Evolutionary conservation across 805 yeast species (phyloP), one percentile per base, ranked within the genome.

Genomic region (Maudiozyma barnettii): DNA sequence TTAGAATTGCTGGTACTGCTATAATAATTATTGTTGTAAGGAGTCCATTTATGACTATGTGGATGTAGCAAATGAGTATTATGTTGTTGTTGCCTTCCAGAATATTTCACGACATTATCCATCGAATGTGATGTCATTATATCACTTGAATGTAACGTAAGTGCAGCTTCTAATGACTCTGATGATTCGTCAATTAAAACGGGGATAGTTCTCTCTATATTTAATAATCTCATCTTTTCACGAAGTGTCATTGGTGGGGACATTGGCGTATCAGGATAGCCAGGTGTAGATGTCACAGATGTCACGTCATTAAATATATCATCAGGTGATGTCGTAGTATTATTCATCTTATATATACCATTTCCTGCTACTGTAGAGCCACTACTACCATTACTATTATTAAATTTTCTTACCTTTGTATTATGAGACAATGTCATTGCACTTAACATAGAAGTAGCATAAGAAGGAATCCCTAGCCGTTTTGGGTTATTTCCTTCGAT

Each of bases 401-500:
- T 39, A 39, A 26, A 16, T 23, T 35, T 31, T 26, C 41, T 40
- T 19, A 20, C 13, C n/a, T 21, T 38, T 10, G 18, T 38, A 20
- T 37, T 16, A 13, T 16, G 22, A 23, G 36, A 26, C 26, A 54
- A 54, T 12, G 59, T 49, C 72, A 68, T 66, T 40, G 67, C 56
- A 41, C 66, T 64, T 41, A 70, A 60, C 46, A 69, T 51, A 33
- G 65, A 63, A 45, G 68, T 50, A 1, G 73, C 67, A 47, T 69
- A 69, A 6, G 64, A 67, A 5, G 73, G 71, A n/a, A 68, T 67
- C 2, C 71, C 73, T 10, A 52, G 46, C 41, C 81, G 65, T 54
- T 72, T 78, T 40, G 77, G 67, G 43, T 75, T 65, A 50, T 76
- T 74, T 4, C 89, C 89, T 57, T 82, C 86, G 4, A 81, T 62